Evolutionary conservation across 192 early-diverging fungal species (phyloP), one percentile per base, ranked within the genome.

Genomic region (Geranomyces variabilis): DNA sequence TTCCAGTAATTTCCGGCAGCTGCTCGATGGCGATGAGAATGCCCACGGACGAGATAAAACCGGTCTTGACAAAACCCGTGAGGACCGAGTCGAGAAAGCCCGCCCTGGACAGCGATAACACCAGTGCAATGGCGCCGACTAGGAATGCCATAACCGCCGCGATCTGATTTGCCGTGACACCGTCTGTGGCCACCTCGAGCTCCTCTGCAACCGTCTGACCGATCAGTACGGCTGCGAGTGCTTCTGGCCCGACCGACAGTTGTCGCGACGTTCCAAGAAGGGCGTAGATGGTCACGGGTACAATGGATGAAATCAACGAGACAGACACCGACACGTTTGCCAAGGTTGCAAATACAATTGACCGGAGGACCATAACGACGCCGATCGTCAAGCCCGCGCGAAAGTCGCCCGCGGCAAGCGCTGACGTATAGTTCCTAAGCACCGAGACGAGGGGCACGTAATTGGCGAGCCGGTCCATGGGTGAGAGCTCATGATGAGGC

Each of bases 71-170:
- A 55, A 67, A 82, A 0, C 80, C 80, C 4, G 75, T 71, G 21
- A 84, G 31, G 46, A 81, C 67, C 59, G 77, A 80, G 48, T 79
- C 82, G 14, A 82, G 33, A 58, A 81, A 82, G 6, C 82, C 82
- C 6, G 74, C 77, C 26, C 65, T 48, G 15, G 78, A 30, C 15
- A 80, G 7, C 1, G 67, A 71, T 19, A 82, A 31, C 17, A 68
- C 28, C 0, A 84, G 49, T 19, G 49, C 33, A n/a, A 74, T 43
- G 4, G 71, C 24, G 8, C 82, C 82, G 17, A 76, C 74, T 36
- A 82, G 43, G 34, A 82, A 49, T 19, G 76, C 70, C 28, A 80
- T 56, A 3, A 43, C 31, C 31, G 57, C 58, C 21, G 71, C 71
- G 19, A 80, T 44, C 53, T 77, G 63, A 43, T 73, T 44, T 30